Evolutionary conservation across 352 stramenopile species (phyloP).

Genomic region (Pythium phragmiticola): DNA sequence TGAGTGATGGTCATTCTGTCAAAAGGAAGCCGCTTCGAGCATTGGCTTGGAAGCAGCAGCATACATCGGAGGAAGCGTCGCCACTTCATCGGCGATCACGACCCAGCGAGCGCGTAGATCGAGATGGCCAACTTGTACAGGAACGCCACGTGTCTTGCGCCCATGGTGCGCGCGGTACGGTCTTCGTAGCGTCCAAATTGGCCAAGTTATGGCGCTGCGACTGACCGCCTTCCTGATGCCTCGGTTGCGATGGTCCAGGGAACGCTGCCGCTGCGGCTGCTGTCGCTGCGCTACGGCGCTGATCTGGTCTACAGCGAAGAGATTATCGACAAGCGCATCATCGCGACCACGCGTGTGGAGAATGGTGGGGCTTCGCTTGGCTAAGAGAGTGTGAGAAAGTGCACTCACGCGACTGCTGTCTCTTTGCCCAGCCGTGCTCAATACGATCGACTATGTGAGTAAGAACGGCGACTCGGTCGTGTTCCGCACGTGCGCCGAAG

Average conservation of each 20-base stretch:
- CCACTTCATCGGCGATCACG: neutral
- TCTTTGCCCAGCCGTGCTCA: constrained; percentile 45
- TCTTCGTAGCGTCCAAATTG: constrained; percentile 3
- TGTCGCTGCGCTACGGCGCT: constrained; percentile 91
- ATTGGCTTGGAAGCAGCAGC: neutral
- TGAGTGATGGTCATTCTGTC: constrained; percentile 23
- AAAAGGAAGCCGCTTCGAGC: neutral
- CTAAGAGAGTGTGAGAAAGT: neutral
- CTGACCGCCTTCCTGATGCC: neutral
- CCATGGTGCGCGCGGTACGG: constrained; percentile 93
- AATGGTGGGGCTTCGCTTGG: constrained; percentile 45
- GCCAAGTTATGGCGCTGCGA: neutral
- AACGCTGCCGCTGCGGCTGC: constrained; percentile 88
- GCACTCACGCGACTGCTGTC: neutral
- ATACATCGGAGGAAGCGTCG: neutral
- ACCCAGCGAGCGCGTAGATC: neutral
- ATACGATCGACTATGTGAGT: constrained; percentile 90
- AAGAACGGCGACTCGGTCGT: constrained; percentile 83
- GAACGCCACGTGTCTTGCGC: constrained; percentile 83
- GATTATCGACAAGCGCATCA: constrained; percentile 93
- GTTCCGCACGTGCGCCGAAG: constrained; percentile 85
- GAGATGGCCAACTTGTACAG: constrained; percentile 56
- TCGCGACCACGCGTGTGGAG: constrained; percentile 72
- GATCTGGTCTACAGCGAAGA: constrained; percentile 95
- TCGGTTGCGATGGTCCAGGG: constrained; percentile 37